These are phyloP conservation scores for Aspergillus biplanus DNA, from an alignment of 495 filamentous ascomycete genomes.

Conservation along the genomic window DNA sequence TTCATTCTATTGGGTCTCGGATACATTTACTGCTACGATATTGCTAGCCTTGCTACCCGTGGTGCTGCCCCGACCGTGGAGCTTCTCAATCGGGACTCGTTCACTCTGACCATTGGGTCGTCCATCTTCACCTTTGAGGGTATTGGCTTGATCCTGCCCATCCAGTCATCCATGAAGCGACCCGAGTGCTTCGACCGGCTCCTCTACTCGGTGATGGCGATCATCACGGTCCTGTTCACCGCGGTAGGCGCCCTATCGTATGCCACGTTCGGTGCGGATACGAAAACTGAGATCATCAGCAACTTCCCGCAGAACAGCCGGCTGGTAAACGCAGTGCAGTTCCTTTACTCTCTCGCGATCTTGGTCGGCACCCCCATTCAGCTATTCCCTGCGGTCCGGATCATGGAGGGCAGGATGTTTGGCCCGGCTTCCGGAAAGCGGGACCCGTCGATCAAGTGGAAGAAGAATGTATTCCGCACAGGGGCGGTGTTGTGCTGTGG, in stretches of 20 bases:
- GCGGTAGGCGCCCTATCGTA: constrained; percentile 90
- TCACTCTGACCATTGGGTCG: constrained; percentile 92
- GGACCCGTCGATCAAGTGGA: constrained; percentile 90
- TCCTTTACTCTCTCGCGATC: constrained; percentile 88
- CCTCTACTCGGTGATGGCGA: constrained; percentile 80
- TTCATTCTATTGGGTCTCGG: constrained; percentile 86
- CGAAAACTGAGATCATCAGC: constrained; percentile 87
- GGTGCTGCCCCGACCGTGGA: constrained; percentile 75
- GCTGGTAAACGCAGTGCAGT: constrained; percentile 87
- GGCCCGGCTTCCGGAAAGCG: constrained; percentile 79
- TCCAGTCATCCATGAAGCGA: constrained; percentile 87
- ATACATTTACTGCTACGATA: constrained; percentile 90
- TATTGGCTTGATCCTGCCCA: constrained; percentile 90
- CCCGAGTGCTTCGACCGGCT: constrained; percentile 81
- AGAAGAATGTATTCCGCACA: constrained; percentile 91
- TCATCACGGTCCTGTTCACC: constrained; percentile 83
- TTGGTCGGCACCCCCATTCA: constrained; percentile 86
- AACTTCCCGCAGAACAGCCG: constrained; percentile 89
- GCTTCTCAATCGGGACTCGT: constrained; percentile 77
- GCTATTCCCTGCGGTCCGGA: constrained; percentile 89
- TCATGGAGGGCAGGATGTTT: constrained; percentile 61
- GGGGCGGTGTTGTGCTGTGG: constrained; percentile 77
- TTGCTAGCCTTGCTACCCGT: constrained; percentile 70
- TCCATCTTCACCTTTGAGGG: constrained; percentile 97
- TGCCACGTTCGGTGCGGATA: constrained; percentile 84